These are phyloP conservation scores for Carallia brachiata DNA, from an alignment of 345 rosid genomes.

Conservation along the genomic window DNA sequence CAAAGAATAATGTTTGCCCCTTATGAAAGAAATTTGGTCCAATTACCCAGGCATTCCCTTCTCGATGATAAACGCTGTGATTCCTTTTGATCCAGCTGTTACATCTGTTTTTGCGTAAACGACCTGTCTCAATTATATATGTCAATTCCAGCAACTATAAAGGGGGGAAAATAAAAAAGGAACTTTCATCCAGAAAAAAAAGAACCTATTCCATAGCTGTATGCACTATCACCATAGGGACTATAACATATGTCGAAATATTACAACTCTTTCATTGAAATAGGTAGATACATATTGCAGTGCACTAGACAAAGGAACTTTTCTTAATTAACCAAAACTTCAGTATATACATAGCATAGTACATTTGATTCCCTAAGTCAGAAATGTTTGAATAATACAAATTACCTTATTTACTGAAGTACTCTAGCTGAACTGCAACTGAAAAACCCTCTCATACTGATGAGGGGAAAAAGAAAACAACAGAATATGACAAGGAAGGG, in stretches of 20 bases:
- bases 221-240: background rate
- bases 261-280: background rate
- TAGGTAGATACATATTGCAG: background rate
- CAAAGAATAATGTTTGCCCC: too few relatives aligned
- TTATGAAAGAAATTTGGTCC: background rate
- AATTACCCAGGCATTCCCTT: conserved; percentile 91
- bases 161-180: background rate
- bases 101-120: conserved; percentile 83
- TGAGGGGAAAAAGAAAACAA: too few relatives aligned
- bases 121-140: conserved; percentile 43
- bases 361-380: background rate
- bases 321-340: background rate
- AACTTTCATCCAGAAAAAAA: background rate
- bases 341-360: background rate
- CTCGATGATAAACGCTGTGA: conserved; percentile 91
- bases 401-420: too few relatives aligned
- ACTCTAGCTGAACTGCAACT: too few relatives aligned
- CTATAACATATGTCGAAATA: background rate
- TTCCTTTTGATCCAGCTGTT: conserved; percentile 82
- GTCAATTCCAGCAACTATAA: conserved; percentile 19
- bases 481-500: too few relatives aligned
- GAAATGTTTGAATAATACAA: too few relatives aligned
- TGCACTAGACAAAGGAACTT: too few relatives aligned
- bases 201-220: background rate
- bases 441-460: too few relatives aligned